These are phyloP conservation scores for Exsudoporus frostii DNA, from an alignment of 768 basidiomycete species.

Conservation along the genomic window DNA sequence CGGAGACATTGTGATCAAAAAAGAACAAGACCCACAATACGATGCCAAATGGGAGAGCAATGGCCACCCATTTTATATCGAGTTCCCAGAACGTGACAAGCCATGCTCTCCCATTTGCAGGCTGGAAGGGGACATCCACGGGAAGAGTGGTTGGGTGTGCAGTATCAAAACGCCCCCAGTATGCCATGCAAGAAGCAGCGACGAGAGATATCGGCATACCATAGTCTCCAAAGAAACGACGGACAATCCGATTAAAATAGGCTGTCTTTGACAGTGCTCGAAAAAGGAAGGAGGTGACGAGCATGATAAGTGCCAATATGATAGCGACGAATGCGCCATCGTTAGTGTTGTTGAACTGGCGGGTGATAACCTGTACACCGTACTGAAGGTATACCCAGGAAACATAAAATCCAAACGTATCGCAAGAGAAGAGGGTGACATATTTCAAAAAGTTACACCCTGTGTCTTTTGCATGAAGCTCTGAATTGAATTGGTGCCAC, in stretches of 20 bases:
- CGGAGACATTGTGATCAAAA: conserved; percentile 93
- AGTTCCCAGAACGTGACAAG: conserved; percentile 87
- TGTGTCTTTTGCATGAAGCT: conserved; percentile 24
- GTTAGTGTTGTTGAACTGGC: conserved; percentile 51
- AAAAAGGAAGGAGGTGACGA: conserved; percentile 72
- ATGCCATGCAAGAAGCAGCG: conserved; percentile 72
- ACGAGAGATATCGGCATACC: conserved; percentile 88
- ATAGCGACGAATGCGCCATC: conserved; percentile 60
- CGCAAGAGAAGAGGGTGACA: conserved; percentile 87
- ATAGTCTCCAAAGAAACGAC: conserved; percentile 80
- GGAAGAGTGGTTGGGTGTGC: conserved; percentile 66
- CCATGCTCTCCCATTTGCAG: conserved; percentile 75
- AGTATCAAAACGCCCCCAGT: conserved; percentile 76
- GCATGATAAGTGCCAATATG: conserved; percentile 76
- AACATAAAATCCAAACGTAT: conserved; percentile 92
- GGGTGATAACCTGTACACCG: conserved; percentile 77
- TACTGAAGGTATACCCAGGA: conserved; percentile 90
- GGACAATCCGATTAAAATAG: conserved; percentile 70
- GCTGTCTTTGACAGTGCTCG: conserved; percentile 57
- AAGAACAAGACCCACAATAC: conserved; percentile 90
- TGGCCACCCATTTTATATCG: conserved; percentile 83
- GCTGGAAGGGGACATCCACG: conserved; percentile 61
- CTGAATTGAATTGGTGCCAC: neutral
- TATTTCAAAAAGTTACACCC: conserved; percentile 84
- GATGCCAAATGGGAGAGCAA: conserved; percentile 86